Conservation (phyloP, 352 stramenopile genomes). For the Phytophthora uliginosa region DNA sequence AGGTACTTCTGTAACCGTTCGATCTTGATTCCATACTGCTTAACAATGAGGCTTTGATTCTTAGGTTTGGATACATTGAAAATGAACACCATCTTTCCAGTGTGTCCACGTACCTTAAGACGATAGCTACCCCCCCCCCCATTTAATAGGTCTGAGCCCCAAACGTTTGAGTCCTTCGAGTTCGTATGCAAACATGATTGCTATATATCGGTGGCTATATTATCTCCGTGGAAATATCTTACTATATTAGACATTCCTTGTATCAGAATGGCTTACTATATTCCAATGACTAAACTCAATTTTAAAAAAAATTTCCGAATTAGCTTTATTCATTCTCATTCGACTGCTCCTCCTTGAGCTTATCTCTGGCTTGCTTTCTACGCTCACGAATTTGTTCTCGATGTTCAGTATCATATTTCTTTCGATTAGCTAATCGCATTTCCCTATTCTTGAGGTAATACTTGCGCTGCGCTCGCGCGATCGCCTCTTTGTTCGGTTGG, state of each 20-base stretch:
- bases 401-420: conserved; percentile 3
- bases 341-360: background rate
- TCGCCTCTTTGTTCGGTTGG: conserved; percentile 5
- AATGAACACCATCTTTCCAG: conserved; percentile 12
- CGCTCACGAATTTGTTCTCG: conserved; percentile 3
- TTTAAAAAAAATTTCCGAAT: conserved; percentile 3
- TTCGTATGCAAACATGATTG: conserved; percentile 11
- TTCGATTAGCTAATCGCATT: background rate
- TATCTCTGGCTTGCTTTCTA: background rate
- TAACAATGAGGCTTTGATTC: background rate
- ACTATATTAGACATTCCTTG: background rate
- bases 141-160: conserved; percentile 7
- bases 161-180: conserved; percentile 15
- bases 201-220: conserved; percentile 3
- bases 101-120: conserved; percentile 3
- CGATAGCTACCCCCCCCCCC: conserved; percentile 14
- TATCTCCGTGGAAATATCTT: background rate
- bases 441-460: conserved; percentile 9
- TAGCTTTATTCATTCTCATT: background rate
- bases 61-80: conserved; percentile 1
- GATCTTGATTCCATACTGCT: background rate
- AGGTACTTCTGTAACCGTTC: background rate
- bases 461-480: background rate
- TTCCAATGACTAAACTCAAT: background rate
- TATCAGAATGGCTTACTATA: conserved; percentile 5